Evolutionary conservation across 1,139 yeast genomes (phyloP).

Genomic region (Diutina mesorugosa): DNA sequence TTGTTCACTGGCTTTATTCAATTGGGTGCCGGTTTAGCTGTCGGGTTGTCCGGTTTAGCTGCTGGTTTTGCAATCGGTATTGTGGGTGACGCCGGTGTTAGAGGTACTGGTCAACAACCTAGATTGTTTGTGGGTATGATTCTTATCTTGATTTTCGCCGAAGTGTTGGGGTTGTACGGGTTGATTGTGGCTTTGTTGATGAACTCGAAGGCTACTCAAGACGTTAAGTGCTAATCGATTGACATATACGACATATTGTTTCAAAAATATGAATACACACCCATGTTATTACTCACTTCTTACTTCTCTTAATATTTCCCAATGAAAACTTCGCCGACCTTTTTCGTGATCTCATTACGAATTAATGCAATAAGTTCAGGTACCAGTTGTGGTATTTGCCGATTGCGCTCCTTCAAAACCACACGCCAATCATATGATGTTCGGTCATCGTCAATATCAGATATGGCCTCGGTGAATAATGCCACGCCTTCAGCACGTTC

Average conservation of each 20-base stretch:
- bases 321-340: conserved; percentile 25
- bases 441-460: conserved; percentile 16
- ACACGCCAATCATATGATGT: conserved; percentile 24
- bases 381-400: conserved; percentile 14
- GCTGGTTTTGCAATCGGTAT: conserved; percentile 98
- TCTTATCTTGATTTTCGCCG: conserved; percentile 94
- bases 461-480: conserved; percentile 8
- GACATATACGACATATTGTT: neutral
- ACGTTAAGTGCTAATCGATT: conserved; percentile 54
- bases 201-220: conserved; percentile 95
- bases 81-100: conserved; percentile 98
- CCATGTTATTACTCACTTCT: neutral
- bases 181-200: conserved; percentile 93
- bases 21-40: conserved; percentile 96
- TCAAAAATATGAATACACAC: neutral
- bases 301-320: neutral
- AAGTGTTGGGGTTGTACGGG: conserved; percentile 95
- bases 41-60: conserved; percentile 93
- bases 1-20: conserved; percentile 96
- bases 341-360: conserved; percentile 20
- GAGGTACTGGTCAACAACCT: conserved; percentile 94
- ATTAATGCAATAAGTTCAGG: conserved; percentile 14
- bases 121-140: conserved; percentile 96
- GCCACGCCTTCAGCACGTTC: neutral
- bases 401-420: conserved; percentile 8